phyloP scores from a whole-genome alignment of 768 basidiomycete species.

The Leucocoprinus leucothites region DNA sequence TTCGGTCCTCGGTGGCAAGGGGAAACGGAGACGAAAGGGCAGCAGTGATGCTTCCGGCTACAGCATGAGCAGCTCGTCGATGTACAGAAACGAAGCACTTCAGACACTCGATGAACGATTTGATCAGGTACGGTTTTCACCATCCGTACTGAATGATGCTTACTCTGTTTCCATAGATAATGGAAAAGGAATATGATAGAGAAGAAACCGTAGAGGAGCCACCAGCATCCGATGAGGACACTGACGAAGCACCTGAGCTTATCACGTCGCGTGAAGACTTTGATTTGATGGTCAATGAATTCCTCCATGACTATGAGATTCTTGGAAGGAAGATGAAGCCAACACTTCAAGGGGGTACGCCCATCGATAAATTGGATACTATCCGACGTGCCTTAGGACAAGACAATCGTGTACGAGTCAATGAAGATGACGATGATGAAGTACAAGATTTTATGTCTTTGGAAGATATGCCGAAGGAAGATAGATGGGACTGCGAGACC shows the following conservation, averaged over 20 bases:
- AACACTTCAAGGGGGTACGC: conserved; percentile 68
- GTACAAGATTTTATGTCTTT: conserved; percentile 37
- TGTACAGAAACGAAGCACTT: conserved; percentile 89
- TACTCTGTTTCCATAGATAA: conserved; percentile 43
- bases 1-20: conserved; percentile 76
- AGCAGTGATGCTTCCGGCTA: conserved; percentile 89
- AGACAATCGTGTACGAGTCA: conserved; percentile 52
- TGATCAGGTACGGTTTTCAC: conserved; percentile 64
- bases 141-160: neutral
- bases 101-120: conserved; percentile 90
- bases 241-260: conserved; percentile 67
- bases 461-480: conserved; percentile 59
- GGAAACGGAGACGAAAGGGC: conserved; percentile 65
- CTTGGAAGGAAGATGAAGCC: conserved; percentile 83
- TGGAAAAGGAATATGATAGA: conserved; percentile 70
- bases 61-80: conserved; percentile 96
- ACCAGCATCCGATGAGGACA: conserved; percentile 23
- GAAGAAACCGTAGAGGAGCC: conserved; percentile 27
- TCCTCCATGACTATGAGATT: conserved; percentile 88
- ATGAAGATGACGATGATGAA: conserved; percentile 42
- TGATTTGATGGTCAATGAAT: conserved; percentile 88
- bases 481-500: conserved; percentile 95
- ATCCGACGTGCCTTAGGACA: conserved; percentile 77
- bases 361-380: conserved; percentile 76
- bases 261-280: conserved; percentile 88